phyloP scores from a whole-genome alignment of 805 yeast species.

The Myxozyma sirexii region DNA sequence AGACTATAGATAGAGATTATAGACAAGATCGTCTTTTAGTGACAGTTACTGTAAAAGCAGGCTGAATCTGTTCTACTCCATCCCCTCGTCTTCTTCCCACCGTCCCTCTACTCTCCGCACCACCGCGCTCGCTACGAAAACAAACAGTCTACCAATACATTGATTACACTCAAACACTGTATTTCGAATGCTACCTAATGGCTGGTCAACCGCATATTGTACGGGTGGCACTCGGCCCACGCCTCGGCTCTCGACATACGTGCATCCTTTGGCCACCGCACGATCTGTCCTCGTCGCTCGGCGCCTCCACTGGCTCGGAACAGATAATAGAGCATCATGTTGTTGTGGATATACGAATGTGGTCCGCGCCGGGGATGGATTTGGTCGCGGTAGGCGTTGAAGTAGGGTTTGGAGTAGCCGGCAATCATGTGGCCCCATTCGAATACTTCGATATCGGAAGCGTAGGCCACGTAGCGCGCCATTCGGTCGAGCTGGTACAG shows the following conservation, averaged over 20 bases:
- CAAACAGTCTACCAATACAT: no score
- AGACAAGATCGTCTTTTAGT: no score
- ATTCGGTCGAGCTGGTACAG: conserved; percentile 15
- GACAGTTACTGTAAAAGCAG: no score
- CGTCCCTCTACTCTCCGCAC: no score
- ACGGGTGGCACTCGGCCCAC: not conserved
- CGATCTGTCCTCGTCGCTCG: conserved; percentile 16
- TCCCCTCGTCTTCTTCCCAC: no score
- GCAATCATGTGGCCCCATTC: conserved; percentile 22
- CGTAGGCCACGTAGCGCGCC: conserved; percentile 17
- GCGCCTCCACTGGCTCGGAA: conserved; percentile 29
- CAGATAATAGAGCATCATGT: conserved; percentile 28
- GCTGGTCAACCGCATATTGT: no score
- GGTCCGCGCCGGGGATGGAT: conserved; percentile 11
- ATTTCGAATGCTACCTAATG: no score
- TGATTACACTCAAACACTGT: no score
- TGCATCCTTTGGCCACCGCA: conserved; percentile 7
- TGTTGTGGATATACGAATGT: conserved; percentile 5
- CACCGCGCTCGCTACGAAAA: no score
- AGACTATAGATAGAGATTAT: no score
- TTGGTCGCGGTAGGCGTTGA: conserved; percentile 4
- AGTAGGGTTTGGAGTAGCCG: conserved; percentile 17
- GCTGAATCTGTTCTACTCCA: no score
- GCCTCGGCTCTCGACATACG: not conserved
- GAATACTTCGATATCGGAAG: conserved; percentile 16